Base-by-base conservation (phyloP, 2,329 filamentous ascomycete species). In the Leptoxyphium fumago region DNA sequence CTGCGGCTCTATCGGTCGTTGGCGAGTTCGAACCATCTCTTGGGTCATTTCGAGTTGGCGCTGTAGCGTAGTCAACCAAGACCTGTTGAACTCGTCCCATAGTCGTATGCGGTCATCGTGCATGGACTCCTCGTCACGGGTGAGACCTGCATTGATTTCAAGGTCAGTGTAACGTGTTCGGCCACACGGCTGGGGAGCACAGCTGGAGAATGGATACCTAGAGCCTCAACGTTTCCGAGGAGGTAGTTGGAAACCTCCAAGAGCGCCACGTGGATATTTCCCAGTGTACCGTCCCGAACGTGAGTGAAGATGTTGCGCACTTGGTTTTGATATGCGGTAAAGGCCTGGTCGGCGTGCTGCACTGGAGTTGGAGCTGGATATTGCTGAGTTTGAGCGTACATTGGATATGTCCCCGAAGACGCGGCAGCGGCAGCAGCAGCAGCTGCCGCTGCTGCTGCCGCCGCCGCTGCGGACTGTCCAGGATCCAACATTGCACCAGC, bases 31-130 rank as follows among this genome's bases (percentile, higher is more conserved):
- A 56, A 82, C 70, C 61, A 75, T 64, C 39, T 74, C 65, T 46
- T 75, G 67, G 2, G 74, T 71, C 61, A 88, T 67, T 44, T 94
- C 82, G 57, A 83, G 85, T 60, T 96, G 88, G 52, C 78, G 83
- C 59, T 91, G 85, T 42, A 88, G 77, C 6, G 91, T 69, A 4
- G 80, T 75, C 32, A 95, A 73, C 89, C 89, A 96, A 46, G 84
- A 87, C 46, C 85, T 75, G 63, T 98, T 96, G 67, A 96, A 94
- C 53, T 95, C 83, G 55, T 83, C 80, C 91, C 91, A 98, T 6
- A 96, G 68, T 57, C 81, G 80, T 51, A 94, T 74, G 44, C 87
- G 80, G 53, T 91, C 81, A 45, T 73, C 67, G 57, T 91, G 79
- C 45, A 85, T 73, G 43, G 72, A 71, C 58, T 83, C 77, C 61